These are phyloP conservation scores for Celoporthe dispersa DNA, from an alignment of 2,329 filamentous ascomycete species.

Conservation along the genomic window DNA sequence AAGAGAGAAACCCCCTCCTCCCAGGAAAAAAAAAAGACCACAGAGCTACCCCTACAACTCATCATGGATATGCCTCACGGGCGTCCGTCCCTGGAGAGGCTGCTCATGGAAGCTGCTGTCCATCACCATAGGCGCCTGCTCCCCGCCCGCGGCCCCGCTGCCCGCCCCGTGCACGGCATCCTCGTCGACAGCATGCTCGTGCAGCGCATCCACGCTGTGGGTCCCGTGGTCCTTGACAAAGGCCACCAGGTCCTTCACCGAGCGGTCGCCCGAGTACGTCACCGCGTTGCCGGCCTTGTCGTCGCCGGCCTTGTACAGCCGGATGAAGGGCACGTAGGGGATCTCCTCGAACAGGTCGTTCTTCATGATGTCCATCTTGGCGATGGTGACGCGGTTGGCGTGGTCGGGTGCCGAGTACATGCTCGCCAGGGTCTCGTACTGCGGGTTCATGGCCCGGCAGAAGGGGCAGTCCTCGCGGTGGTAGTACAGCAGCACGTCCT, in stretches of 20 bases:
- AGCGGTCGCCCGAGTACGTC: constrained; percentile 86
- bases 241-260: constrained; percentile 85
- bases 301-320: constrained; percentile 88
- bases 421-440: constrained; percentile 89
- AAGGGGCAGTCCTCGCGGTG: constrained; percentile 99
- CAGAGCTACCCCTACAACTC: not conserved
- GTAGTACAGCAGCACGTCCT: constrained; percentile 98
- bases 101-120: constrained; percentile 52
- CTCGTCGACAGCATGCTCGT: constrained; percentile 59
- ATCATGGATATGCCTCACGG: not conserved
- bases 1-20: too few species aligned
- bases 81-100: constrained; percentile 33
- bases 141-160: constrained; percentile 50
- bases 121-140: constrained; percentile 54
- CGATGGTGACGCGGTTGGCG: constrained; percentile 84
- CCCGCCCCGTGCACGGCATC: constrained; percentile 52
- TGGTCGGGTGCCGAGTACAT: constrained; percentile 78
- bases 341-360: constrained; percentile 98
- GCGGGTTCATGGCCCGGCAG: constrained; percentile 96
- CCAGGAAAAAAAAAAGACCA: not conserved
- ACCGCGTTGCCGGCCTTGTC: constrained; percentile 73
- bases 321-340: constrained; percentile 98
- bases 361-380: constrained; percentile 94
- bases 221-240: constrained; percentile 97
- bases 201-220: constrained; percentile 73